Evolutionary conservation across 75 land plant genomes (phyloP), one percentile per base, ranked within the genome.

Genomic region (Selaginella tamariscina): DNA sequence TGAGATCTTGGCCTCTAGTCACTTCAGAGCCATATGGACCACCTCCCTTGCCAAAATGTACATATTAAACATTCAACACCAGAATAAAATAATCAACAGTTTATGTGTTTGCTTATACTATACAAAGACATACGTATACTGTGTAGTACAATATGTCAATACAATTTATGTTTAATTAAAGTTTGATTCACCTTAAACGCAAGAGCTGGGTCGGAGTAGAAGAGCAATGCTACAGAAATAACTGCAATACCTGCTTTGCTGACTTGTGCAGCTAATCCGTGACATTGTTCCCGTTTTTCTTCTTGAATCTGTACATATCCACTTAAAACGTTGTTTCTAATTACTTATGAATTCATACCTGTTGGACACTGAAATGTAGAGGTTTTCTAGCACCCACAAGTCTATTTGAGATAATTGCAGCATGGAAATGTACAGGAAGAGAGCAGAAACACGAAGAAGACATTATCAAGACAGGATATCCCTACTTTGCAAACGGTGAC

Each of bases 1-100:
- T 69, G 28, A 92, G 85, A 69, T 92, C 94, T 56, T 84, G 87
- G 1, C 97, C 97, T 32, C 97, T 79, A 1, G 97, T 92, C 5
- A 92, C 97, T 69, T 81, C 89, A 5, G 71, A 27, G 20, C 97
- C 97, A 55, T 92, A 92, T 11, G 94, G 97, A 44, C 97, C 97
- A 68, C 97, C 94, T 0, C 97, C 97, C 93, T 91, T n/a, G n/a
- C n/a, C n/a, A n/a, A n/a, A n/a, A n/a, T n/a, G n/a, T n/a, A n/a
- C n/a, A n/a, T n/a, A n/a, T 57, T 13, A 18, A 30, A 60, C 54
- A 70, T 2, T 27, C 49, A 11, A 22, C 30, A 62, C 29, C 69
- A 0, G 11, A 0, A 66, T 64, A 71, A 71, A 0, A 5, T 22
- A 67, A 27, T 31, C 32, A 24, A 71, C 28, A 24, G 5, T 18